phyloP scores from a whole-genome alignment of 352 stramenopile genomes.

The Pilasporangium apinafurcum region DNA sequence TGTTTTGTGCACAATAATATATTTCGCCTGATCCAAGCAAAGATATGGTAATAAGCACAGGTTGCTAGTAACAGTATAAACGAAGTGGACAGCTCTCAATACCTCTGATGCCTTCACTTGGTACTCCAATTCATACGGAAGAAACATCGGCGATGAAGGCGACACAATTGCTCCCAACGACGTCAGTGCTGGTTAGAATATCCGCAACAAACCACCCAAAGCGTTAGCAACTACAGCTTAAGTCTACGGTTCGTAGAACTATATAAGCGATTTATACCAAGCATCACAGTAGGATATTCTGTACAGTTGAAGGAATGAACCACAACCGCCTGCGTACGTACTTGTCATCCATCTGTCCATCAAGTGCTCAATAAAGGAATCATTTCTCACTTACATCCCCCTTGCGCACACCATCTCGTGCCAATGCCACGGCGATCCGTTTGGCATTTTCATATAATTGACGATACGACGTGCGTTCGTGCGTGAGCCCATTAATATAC shows the following conservation, averaged over 20 bases:
- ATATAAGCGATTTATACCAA: too few species aligned
- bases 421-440: constrained; percentile 32
- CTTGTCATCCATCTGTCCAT: too few species aligned
- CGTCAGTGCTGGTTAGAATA: too few species aligned
- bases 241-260: background rate
- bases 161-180: constrained; percentile 32
- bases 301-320: constrained; percentile 49
- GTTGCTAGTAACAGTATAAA: too few species aligned
- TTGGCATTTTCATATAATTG: constrained; percentile 29
- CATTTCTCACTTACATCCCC: constrained; percentile 23
- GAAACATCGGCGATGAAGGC: constrained; percentile 29
- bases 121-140: constrained; percentile 19
- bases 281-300: constrained; percentile 38
- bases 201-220: too few species aligned
- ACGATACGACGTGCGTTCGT: constrained; percentile 39
- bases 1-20: constrained; percentile 24
- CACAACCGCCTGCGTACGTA: constrained; percentile 26
- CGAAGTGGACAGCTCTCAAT: constrained; percentile 14
- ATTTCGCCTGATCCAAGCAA: constrained; percentile 8
- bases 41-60: too few species aligned
- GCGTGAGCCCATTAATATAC: constrained; percentile 47
- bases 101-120: constrained; percentile 31
- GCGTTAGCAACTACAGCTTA: background rate
- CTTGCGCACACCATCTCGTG: constrained; percentile 37
- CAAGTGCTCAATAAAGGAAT: too few species aligned